These are phyloP conservation scores for Fusarium sp. DNA, from an alignment of 2,329 filamentous ascomycete genomes.

Conservation along the genomic window DNA sequence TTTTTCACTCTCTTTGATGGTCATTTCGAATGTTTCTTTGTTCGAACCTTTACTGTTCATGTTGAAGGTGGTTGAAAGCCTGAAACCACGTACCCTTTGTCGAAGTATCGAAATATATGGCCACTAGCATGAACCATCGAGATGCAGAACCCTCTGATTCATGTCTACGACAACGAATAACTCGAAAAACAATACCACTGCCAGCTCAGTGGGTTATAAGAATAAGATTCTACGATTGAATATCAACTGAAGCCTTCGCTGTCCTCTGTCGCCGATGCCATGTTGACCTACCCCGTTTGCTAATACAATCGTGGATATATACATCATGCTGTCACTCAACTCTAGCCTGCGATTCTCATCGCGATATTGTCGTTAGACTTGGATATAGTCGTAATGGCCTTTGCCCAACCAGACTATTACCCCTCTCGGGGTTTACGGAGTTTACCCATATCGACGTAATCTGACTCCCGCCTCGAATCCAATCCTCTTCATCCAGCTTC, in stretches of 20 bases:
- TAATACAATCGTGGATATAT: neutral
- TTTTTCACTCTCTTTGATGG: neutral
- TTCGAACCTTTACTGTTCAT: neutral
- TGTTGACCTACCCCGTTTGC: neutral
- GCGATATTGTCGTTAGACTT: neutral
- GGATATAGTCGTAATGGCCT: neutral
- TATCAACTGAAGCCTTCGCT: neutral
- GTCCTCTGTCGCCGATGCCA: neutral
- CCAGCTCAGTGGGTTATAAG: neutral
- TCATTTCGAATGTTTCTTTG: neutral
- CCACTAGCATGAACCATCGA: neutral
- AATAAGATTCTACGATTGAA: neutral
- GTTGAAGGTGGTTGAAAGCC: neutral
- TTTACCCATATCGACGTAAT: slow-evolving; percentile 19
- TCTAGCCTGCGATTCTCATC: no score
- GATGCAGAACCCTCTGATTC: neutral
- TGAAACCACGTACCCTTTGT: no score
- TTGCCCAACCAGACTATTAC: neutral
- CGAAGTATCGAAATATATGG: neutral
- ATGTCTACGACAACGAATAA: neutral
- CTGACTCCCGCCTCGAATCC: slow-evolving; percentile 1
- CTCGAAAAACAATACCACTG: neutral
- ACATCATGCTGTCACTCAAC: neutral
- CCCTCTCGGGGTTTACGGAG: slow-evolving; percentile 31
- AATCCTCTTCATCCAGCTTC: neutral